phyloP scores from a whole-genome alignment of 2,329 filamentous ascomycete genomes.

The Plenodomus biglobosus region DNA sequence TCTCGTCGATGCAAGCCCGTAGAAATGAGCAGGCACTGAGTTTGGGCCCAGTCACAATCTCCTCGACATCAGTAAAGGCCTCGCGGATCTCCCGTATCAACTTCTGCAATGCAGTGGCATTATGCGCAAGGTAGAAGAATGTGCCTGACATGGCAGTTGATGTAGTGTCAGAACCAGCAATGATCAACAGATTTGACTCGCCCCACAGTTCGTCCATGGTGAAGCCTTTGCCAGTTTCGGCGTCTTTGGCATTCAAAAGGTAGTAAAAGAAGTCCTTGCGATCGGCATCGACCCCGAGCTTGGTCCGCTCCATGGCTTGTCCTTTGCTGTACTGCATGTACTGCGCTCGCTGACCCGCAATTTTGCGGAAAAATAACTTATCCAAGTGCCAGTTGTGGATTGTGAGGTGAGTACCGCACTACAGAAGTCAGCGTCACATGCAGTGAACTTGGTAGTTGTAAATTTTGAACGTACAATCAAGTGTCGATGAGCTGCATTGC shows the following conservation, averaged over 20 bases:
- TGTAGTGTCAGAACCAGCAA: slow-evolving; percentile 52
- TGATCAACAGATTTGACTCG: slow-evolving; percentile 54
- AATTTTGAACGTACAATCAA: slow-evolving; percentile 41
- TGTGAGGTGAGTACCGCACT: slow-evolving; percentile 49
- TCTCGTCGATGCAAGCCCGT: slow-evolving; percentile 46
- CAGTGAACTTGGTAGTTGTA: not conserved
- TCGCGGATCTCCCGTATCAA: slow-evolving; percentile 40
- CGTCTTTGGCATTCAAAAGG: slow-evolving; percentile 51
- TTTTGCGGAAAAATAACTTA: slow-evolving; percentile 49
- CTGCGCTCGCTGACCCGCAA: slow-evolving; percentile 44
- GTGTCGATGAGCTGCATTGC: slow-evolving; percentile 50
- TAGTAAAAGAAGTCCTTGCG: slow-evolving; percentile 54
- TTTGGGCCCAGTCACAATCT: slow-evolving; percentile 41
- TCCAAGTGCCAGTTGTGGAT: slow-evolving; percentile 49
- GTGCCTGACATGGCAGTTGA: slow-evolving; percentile 47
- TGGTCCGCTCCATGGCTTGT: slow-evolving; percentile 48
- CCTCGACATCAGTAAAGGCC: slow-evolving; percentile 40
- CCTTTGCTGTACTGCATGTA: slow-evolving; percentile 50
- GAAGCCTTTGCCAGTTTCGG: slow-evolving; percentile 49
- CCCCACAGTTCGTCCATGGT: slow-evolving; percentile 51
- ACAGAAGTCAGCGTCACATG: slow-evolving; percentile 3
- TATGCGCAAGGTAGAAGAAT: slow-evolving; percentile 50
- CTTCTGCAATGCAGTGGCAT: slow-evolving; percentile 38
- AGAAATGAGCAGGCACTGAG: slow-evolving; percentile 40
- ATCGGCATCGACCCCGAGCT: slow-evolving; percentile 44